Base-by-base conservation (phyloP, 179 eudicot species). In the Drosera spatulata region DNA sequence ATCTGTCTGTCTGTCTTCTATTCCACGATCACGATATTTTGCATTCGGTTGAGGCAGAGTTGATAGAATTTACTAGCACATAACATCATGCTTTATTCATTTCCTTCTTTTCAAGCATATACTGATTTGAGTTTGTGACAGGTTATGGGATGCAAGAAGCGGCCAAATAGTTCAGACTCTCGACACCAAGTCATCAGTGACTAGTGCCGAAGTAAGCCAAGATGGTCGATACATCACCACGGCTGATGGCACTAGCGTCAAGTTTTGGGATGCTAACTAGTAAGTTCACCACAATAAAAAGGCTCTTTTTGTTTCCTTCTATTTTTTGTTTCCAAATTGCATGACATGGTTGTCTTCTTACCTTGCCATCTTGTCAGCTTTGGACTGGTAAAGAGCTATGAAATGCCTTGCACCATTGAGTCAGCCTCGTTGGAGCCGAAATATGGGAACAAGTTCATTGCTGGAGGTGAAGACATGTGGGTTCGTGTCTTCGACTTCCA, bases 401-500 rank as follows among this genome's bases (percentile, higher is more conserved):
- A 82, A 15, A 89, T 89, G 96, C 89, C 96, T 61, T 86, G 86
- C 80, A 80, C 71, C 38, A 81, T 93, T 41, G 96, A 93, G 75
- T 93, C 96, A 14, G 99, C 95, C 70, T 93, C 99, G 1, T 61
- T 89, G 76, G 99, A 89, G 69, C 96, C 99, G 15, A 86, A 84
- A 70, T 69, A 74, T 73, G 96, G 99, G 50, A 85, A 84, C 61
- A 93, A 89, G 79, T 93, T 89, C 43, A 73, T 86, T 60, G 96
- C 95, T 60, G 99, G 95, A 62, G 99, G 99, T 46, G 99, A 86
- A 83, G 99, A 93, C 67, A 84, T 89, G 99, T 93, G 99, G 99
- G 75, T 93, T 60, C 93, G 72, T 62, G 75, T 89, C n/a, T 89
- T 79, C 33, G 33, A 22, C 33, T 22, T 22, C 33, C 33, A 22